phyloP scores from a whole-genome alignment of 345 rosid genomes.

The Tarenaya hassleriana region DNA sequence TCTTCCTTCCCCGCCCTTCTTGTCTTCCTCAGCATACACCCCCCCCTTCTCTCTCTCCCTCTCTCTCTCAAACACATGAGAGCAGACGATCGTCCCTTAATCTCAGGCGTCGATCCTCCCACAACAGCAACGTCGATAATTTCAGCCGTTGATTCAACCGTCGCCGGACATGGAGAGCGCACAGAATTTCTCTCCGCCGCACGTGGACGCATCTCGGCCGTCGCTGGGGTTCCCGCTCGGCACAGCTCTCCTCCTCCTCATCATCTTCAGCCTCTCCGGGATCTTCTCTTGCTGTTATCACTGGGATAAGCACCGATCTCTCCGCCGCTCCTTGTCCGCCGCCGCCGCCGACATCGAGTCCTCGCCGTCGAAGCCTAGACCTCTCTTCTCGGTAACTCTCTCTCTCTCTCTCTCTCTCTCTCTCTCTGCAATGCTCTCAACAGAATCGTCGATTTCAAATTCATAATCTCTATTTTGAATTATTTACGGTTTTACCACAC shows the following conservation, averaged over 20 bases:
- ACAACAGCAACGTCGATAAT: no score
- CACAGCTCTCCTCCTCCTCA: slow-evolving; percentile 75
- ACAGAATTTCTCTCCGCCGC: slow-evolving; percentile 55
- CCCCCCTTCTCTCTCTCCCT: not conserved
- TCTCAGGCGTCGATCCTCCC: slow-evolving; percentile 32
- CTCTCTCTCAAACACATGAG: slow-evolving; percentile 19
- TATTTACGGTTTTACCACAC: no score
- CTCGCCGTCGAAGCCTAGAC: slow-evolving; percentile 44
- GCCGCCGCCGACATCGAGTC: slow-evolving; percentile 39
- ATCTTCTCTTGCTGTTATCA: slow-evolving; percentile 98
- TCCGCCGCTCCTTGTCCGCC: slow-evolving; percentile 54
- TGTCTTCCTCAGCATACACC: slow-evolving; percentile 11
- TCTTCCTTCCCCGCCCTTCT: slow-evolving; percentile 2
- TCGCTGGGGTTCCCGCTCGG: slow-evolving; percentile 93
- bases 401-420: not conserved
- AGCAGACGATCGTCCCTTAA: slow-evolving; percentile 26
- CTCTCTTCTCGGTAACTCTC: slow-evolving; percentile 37
- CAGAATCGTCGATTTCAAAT: not conserved
- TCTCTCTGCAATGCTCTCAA: not conserved
- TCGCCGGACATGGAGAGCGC: slow-evolving; percentile 55
- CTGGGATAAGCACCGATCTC: slow-evolving; percentile 87
- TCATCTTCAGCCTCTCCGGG: slow-evolving; percentile 85
- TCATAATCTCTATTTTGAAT: no score
- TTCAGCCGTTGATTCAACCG: slow-evolving; percentile 26
- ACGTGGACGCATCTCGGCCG: slow-evolving; percentile 73